These are phyloP conservation scores for Ascoidea rubescens DNA, from an alignment of 805 yeast genomes.

Conservation along the genomic window DNA sequence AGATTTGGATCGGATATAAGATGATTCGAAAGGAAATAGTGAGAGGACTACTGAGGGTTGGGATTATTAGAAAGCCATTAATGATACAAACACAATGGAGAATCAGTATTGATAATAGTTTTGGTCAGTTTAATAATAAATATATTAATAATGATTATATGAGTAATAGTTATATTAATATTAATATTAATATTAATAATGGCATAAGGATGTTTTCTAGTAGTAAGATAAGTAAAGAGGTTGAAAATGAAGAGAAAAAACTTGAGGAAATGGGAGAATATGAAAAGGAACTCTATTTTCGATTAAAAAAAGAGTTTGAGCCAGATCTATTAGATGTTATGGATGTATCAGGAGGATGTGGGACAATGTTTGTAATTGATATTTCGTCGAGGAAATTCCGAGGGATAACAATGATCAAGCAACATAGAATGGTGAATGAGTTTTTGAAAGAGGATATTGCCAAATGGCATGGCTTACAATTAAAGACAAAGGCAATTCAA, in stretches of 20 bases:
- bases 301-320: constrained; percentile 8
- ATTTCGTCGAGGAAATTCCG: constrained; percentile 63
- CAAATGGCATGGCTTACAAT: constrained; percentile 91
- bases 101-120: no score
- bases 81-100: no score
- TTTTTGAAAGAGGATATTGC: constrained; percentile 71
- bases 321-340: constrained; percentile 6
- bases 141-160: no score
- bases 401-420: constrained; percentile 76
- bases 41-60: no score
- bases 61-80: no score
- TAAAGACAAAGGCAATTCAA: constrained; percentile 46
- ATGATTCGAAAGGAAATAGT: no score
- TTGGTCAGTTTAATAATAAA: no score
- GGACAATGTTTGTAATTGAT: constrained; percentile 89
- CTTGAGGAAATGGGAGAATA: constrained; percentile 8
- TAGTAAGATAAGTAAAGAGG: background rate
- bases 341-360: constrained; percentile 56
- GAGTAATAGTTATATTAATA: no score
- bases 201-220: constrained; percentile 11
- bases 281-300: constrained; percentile 6
- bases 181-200: no score
- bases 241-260: background rate
- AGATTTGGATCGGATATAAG: no score
- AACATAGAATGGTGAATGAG: constrained; percentile 80